Evolutionary conservation across 2,329 filamentous ascomycete species (phyloP).

Genomic region (Bipolaris bicolor): DNA sequence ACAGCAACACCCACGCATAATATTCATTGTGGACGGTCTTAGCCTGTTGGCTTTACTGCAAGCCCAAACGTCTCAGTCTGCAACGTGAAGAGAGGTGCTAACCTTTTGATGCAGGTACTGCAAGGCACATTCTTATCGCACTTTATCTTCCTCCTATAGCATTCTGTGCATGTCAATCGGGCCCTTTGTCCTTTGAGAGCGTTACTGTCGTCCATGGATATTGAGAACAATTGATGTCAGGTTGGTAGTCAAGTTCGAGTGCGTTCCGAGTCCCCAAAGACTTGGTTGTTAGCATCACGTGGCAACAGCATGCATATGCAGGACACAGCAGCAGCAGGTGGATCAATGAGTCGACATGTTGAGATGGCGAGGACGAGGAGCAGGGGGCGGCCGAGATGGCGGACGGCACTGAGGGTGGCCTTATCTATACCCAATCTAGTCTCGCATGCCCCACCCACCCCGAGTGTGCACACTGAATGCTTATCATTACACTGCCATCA

Average conservation of each 20-base stretch:
- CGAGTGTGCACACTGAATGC: not conserved
- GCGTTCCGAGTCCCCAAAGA: not conserved
- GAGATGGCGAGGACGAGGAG: not conserved
- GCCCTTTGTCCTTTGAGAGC: conserved; percentile 18
- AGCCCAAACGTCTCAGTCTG: not conserved
- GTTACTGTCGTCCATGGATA: conserved; percentile 16
- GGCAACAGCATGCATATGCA: not conserved
- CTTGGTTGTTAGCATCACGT: not conserved
- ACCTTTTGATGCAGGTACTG: conserved; percentile 49
- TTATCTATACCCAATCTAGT: conserved; percentile 2
- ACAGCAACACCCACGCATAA: not conserved
- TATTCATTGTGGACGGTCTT: not conserved
- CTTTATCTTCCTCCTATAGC: conserved; percentile 45
- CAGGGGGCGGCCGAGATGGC: conserved; percentile 13
- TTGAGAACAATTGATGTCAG: not conserved
- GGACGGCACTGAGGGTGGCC: not conserved
- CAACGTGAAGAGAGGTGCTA: conserved; percentile 1
- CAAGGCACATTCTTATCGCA: conserved; percentile 53
- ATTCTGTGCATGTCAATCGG: conserved; percentile 39
- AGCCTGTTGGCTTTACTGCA: no score
- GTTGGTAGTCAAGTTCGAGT: not conserved
- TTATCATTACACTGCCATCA: not conserved
- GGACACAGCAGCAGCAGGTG: not conserved
- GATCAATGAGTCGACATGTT: not conserved
- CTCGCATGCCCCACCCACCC: conserved; percentile 7